These are phyloP conservation scores for Spathaspora sp. DNA, from an alignment of 1,139 yeast species.

Conservation along the genomic window DNA sequence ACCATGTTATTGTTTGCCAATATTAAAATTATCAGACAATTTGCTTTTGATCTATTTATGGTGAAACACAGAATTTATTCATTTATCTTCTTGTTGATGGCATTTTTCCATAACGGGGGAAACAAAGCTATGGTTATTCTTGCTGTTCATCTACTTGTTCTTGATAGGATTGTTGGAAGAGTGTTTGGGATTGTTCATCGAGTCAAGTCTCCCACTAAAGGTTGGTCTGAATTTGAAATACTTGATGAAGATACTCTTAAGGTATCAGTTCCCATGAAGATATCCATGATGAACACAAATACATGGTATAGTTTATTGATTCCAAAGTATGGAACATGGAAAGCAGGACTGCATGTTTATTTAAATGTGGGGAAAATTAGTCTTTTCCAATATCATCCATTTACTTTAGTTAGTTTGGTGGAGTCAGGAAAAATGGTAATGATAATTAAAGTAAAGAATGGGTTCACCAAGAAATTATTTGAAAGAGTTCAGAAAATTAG, in stretches of 20 bases:
- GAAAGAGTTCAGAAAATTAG: slow-evolving; percentile 15
- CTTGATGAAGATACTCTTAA: slow-evolving; percentile 44
- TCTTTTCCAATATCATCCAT: slow-evolving; percentile 46
- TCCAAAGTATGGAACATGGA: slow-evolving; percentile 45
- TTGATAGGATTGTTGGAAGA: slow-evolving; percentile 40
- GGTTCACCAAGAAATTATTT: slow-evolving; percentile 43
- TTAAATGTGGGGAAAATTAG: slow-evolving; percentile 40
- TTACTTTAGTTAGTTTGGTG: slow-evolving; percentile 43
- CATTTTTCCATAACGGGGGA: slow-evolving; percentile 42
- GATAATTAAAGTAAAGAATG: slow-evolving; percentile 39
- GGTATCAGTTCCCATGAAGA: slow-evolving; percentile 35
- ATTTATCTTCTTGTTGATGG: slow-evolving; percentile 44
- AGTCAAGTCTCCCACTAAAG: slow-evolving; percentile 38
- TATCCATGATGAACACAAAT: slow-evolving; percentile 18
- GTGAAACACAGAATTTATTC: slow-evolving; percentile 44
- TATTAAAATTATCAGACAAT: slow-evolving; percentile 35
- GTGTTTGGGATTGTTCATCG: slow-evolving; percentile 33
- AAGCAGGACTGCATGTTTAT: slow-evolving; percentile 48
- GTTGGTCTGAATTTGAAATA: slow-evolving; percentile 37
- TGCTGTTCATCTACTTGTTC: slow-evolving; percentile 45
- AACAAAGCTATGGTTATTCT: slow-evolving; percentile 36
- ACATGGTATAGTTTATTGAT: slow-evolving; percentile 32
- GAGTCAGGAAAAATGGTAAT: slow-evolving; percentile 38
- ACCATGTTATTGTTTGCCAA: slow-evolving; percentile 38
- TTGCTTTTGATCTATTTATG: slow-evolving; percentile 46